Percentiles rank a stretch among this genome's conserved stretches.
These are phyloP conservation scores for Penicillium antarcticum DNA, from an alignment of 495 filamentous ascomycete genomes.

Conservation along the genomic window DNA sequence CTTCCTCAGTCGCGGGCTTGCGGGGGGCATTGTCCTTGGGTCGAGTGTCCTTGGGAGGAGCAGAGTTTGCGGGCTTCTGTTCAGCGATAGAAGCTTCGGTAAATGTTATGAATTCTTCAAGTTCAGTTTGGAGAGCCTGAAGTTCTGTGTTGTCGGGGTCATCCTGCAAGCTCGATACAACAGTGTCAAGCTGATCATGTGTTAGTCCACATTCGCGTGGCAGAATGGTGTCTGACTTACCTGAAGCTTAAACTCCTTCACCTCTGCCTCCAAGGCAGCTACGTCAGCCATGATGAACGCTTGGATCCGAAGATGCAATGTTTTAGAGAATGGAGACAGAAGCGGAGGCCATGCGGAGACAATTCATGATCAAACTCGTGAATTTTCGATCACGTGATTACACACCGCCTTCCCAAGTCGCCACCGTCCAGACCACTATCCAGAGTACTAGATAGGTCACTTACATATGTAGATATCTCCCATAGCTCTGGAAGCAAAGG, in stretches of 20 bases:
- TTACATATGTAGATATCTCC: too few species aligned
- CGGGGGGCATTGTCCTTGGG: constrained; percentile 59
- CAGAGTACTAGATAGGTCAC: too few species aligned
- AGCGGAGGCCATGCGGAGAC: too few species aligned
- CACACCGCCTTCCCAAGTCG: too few species aligned
- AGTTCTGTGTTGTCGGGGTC: constrained; percentile 83
- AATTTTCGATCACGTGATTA: too few species aligned
- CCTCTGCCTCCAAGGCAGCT: constrained; percentile 65
- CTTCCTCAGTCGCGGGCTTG: constrained; percentile 44
- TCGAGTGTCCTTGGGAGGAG: constrained; percentile 63
- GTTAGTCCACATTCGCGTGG: constrained; percentile 3
- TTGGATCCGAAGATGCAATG: not conserved
- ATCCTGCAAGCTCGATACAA: constrained; percentile 70
- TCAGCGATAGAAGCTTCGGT: constrained; percentile 78
- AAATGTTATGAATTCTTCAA: constrained; percentile 78
- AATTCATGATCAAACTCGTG: too few species aligned
- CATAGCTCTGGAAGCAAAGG: too few species aligned
- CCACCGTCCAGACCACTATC: too few species aligned
- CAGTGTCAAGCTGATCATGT: constrained; percentile 68
- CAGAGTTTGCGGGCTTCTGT: constrained; percentile 54
- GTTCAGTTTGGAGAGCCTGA: constrained; percentile 71
- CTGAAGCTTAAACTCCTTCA: constrained; percentile 81
- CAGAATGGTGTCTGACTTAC: constrained; percentile 36
- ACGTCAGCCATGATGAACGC: constrained; percentile 54
- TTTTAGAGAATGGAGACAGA: not conserved